phyloP scores from a whole-genome alignment of 169 alveolate species.

The Plasmodium adleri region DNA sequence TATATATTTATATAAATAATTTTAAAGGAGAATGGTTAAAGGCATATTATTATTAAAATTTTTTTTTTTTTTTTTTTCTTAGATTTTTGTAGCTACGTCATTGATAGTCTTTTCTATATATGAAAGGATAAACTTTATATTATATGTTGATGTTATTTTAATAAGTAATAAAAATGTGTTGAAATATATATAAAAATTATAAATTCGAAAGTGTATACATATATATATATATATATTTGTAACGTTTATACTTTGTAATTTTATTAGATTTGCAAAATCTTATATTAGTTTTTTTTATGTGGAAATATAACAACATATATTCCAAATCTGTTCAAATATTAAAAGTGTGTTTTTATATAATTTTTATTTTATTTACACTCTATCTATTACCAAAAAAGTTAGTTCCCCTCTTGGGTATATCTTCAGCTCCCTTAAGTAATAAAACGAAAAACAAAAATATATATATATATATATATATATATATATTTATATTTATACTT shows the following conservation, averaged over 20 bases:
- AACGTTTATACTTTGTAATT: neutral
- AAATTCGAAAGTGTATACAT: neutral
- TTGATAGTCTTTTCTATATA: constrained; percentile 42
- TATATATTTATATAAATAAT: neutral
- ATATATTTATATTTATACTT: neutral
- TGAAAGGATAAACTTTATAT: constrained; percentile 7
- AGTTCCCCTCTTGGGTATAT: constrained; percentile 24
- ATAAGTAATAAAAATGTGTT: constrained; percentile 19
- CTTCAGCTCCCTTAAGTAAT: constrained; percentile 36
- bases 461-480: neutral
- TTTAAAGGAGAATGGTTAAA: neutral
- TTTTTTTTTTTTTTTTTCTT: constrained; percentile 1
- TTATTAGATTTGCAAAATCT: constrained; percentile 29
- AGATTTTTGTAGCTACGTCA: constrained; percentile 41
- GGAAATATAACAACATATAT: constrained; percentile 42
- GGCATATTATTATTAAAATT: constrained; percentile 7
- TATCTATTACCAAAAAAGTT: constrained; percentile 10
- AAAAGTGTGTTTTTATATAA: constrained; percentile 15
- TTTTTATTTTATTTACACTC: constrained; percentile 12
- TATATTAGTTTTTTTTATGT: constrained; percentile 39
- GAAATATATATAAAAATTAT: neutral
- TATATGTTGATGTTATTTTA: constrained; percentile 18
- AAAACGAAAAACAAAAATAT: neutral
- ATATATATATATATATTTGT: neutral
- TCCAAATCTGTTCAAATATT: constrained; percentile 7